Evolutionary conservation across 345 rosid genomes (phyloP), one percentile per base, ranked within the genome.

Genomic region (Moricandia arvensis): DNA sequence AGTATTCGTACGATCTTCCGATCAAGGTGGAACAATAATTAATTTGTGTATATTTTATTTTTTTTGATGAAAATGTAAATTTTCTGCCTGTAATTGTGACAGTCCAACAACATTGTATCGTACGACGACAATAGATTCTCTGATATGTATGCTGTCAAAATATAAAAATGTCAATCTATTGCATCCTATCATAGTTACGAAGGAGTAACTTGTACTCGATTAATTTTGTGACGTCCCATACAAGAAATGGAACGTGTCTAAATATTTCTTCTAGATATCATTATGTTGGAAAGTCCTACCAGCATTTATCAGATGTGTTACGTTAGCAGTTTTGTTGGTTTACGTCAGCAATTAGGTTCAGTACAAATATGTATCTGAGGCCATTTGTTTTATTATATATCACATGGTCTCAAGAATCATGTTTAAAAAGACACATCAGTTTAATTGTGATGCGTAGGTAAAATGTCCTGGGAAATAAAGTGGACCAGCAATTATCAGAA

Each of bases 401-500:
- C 41, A 1, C 41, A 37, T 1, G 41, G 11, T 37, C 41, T 37
- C 41, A 7, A 6, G 38, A 34, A 37, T 37, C 41, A 8, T 37
- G 11, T 37, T n/a, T 13, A 13, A 13, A 53, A 53, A 17, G 58
- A 53, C 27, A 53, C 26, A 51, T 17, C 58, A 53, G 1, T 53
- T 16, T 53, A 53, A 53, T 53, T 17, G 27, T 53, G 26, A 53
- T 53, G 10, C 58, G 58, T 17, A 53, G 27, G 58, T 53, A 53
- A 21, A 8, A 9, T 53, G 17, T 53, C 58, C 12, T 53, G 5
- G 58, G 58, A 53, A 54, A 54, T 15, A 55, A 59, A 27, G 11
- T 3, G 16, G 79, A 45, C 69, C 75, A 76, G 3, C 57, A 68
- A n/a, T 69, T 13, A 17, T 61, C 26, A 38, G 64, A 69, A 61